phyloP scores from a whole-genome alignment of 2,329 filamentous ascomycete genomes.

The Penicillium paneum region DNA sequence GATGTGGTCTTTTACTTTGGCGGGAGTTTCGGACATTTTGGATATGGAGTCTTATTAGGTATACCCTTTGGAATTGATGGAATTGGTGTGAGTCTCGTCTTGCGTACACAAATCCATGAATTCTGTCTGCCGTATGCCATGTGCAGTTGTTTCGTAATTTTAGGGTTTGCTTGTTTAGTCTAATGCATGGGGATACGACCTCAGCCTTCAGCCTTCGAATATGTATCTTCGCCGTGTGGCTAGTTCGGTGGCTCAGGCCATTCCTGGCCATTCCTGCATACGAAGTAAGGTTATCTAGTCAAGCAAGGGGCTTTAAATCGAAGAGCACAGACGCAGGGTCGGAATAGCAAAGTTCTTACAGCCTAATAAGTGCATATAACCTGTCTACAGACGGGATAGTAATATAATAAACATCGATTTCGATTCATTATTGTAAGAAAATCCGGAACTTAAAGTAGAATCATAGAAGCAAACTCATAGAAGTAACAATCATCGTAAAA shows the following conservation, averaged over 20 bases:
- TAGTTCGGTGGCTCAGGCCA: background rate
- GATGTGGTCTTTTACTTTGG: background rate
- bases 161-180: background rate
- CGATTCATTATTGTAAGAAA: background rate
- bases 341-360: background rate
- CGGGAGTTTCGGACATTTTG: conserved; percentile 4
- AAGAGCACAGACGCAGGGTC: background rate
- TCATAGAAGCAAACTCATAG: background rate
- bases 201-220: background rate
- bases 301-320: background rate
- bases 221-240: background rate
- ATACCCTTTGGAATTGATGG: conserved; percentile 22
- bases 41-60: conserved; percentile 13
- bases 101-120: conserved; percentile 9
- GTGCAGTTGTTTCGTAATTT: background rate
- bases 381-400: background rate
- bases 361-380: conserved; percentile 1
- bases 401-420: background rate
- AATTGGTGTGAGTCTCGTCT: conserved; percentile 1
- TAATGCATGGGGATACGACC: background rate
- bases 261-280: background rate
- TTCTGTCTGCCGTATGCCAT: background rate
- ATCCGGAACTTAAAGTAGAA: too few species aligned
- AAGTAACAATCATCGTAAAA: background rate
- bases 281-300: background rate